Evolutionary conservation across 352 stramenopile genomes (phyloP).

Genomic region (Pythium dissotocum): DNA sequence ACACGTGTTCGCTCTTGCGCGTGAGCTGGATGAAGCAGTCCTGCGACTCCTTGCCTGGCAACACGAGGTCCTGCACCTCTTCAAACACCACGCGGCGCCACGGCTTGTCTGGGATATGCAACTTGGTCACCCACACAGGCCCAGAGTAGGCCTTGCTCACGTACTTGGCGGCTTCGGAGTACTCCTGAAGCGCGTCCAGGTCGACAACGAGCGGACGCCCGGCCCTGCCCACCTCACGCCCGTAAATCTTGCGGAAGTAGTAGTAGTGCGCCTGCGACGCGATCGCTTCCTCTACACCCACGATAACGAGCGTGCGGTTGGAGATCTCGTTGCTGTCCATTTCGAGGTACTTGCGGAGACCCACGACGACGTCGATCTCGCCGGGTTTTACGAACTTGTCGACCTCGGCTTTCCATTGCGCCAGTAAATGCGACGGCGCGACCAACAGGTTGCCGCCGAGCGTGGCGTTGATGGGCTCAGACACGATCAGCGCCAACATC

Average conservation of each 20-base stretch:
- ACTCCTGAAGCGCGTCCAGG: slow-evolving; percentile 46
- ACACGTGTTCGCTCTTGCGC: slow-evolving; percentile 71
- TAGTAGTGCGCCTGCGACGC: slow-evolving; percentile 65
- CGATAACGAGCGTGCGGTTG: slow-evolving; percentile 82
- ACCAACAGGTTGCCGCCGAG: slow-evolving; percentile 66
- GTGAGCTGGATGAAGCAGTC: slow-evolving; percentile 88
- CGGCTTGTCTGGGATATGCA: slow-evolving; percentile 67
- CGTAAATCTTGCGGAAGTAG: slow-evolving; percentile 58
- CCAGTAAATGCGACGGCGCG: slow-evolving; percentile 76
- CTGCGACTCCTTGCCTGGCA: slow-evolving; percentile 64
- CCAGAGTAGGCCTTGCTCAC: slow-evolving; percentile 83
- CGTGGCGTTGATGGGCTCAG: slow-evolving; percentile 53
- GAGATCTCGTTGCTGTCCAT: slow-evolving; percentile 46
- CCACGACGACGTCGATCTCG: slow-evolving; percentile 76
- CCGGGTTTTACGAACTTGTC: slow-evolving; percentile 68
- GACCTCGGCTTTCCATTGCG: slow-evolving; percentile 80
- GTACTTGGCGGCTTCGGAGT: slow-evolving; percentile 75
- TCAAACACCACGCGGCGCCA: slow-evolving; percentile 87
- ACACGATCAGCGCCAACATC: slow-evolving; percentile 73
- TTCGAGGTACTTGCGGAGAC: slow-evolving; percentile 54
- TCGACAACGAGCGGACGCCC: slow-evolving; percentile 49
- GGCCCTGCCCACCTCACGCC: slow-evolving; percentile 35
- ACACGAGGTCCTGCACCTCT: slow-evolving; percentile 85
- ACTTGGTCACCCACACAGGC: slow-evolving; percentile 57
- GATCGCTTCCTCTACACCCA: slow-evolving; percentile 74